phyloP scores from a whole-genome alignment of 2,329 filamentous ascomycete species.

The Amauroascus verrucosus region DNA sequence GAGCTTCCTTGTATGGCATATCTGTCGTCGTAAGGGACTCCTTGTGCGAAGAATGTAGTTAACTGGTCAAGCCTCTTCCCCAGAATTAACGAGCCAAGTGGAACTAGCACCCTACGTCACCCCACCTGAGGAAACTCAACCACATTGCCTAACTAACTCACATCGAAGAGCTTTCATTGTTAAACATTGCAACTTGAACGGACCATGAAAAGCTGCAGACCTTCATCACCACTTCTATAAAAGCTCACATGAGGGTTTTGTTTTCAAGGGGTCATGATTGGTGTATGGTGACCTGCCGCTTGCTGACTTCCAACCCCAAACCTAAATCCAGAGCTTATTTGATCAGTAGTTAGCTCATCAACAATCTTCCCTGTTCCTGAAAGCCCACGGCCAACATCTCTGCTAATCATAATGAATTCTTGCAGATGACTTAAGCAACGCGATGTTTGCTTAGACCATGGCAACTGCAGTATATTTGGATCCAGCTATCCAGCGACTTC shows the following conservation, averaged over 20 bases:
- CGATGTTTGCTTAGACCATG: constrained; percentile 9
- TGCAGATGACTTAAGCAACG: not conserved
- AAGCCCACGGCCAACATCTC: not conserved
- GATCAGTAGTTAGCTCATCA: not conserved
- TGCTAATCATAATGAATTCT: not conserved
- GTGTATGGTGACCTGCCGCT: not conserved
- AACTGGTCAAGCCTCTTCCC: no score
- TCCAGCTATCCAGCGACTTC: constrained; percentile 71
- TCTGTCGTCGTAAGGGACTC: no score
- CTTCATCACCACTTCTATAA: not conserved
- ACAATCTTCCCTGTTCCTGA: not conserved
- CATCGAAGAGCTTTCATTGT: not conserved
- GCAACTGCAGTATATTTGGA: constrained; percentile 53
- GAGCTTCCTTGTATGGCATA: not conserved
- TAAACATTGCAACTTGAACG: not conserved
- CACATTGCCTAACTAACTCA: not conserved
- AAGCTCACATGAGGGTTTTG: not conserved
- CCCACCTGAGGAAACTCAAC: not conserved
- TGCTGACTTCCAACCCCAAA: not conserved
- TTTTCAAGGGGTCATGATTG: not conserved
- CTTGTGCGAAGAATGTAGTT: no score
- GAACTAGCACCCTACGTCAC: not conserved
- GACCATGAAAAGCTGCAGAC: not conserved
- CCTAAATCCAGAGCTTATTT: not conserved
- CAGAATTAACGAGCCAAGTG: no score